phyloP scores from a whole-genome alignment of 2,329 filamentous ascomycete genomes.

The Meredithiella fracta region DNA sequence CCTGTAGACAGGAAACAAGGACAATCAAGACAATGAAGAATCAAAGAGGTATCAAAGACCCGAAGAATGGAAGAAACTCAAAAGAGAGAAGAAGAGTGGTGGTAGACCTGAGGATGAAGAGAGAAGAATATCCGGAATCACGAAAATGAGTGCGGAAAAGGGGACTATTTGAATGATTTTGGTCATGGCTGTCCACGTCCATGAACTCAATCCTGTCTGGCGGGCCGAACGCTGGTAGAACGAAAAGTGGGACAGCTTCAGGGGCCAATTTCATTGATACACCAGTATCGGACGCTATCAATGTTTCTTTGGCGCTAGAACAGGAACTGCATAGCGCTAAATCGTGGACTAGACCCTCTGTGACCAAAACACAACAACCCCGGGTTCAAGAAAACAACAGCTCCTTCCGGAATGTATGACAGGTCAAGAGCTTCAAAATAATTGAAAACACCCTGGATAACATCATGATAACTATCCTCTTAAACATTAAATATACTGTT shows the following conservation, averaged over 20 bases:
- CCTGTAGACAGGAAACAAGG: constrained; percentile 1
- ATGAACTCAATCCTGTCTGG: neutral
- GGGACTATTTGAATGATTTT: constrained; percentile 12
- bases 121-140: constrained; percentile 3
- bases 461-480: no score
- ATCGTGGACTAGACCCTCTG: no score
- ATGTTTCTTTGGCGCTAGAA: neutral
- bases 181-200: neutral
- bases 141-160: constrained; percentile 7
- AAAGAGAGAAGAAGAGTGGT: constrained; percentile 6
- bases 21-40: neutral
- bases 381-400: no score
- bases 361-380: no score
- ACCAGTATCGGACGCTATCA: neutral
- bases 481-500: no score
- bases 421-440: no score
- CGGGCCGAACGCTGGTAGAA: neutral
- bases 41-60: no score
- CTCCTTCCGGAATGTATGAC: no score
- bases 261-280: neutral
- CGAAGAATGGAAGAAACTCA: neutral
- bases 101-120: neutral
- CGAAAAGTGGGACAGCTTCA: constrained; percentile 5
- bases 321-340: no score
- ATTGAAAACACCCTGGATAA: no score